These are phyloP conservation scores for Physcomitrellopsis africana DNA, from an alignment of 225 moss, liverwort and hornwort genomes.

Conservation along the genomic window DNA sequence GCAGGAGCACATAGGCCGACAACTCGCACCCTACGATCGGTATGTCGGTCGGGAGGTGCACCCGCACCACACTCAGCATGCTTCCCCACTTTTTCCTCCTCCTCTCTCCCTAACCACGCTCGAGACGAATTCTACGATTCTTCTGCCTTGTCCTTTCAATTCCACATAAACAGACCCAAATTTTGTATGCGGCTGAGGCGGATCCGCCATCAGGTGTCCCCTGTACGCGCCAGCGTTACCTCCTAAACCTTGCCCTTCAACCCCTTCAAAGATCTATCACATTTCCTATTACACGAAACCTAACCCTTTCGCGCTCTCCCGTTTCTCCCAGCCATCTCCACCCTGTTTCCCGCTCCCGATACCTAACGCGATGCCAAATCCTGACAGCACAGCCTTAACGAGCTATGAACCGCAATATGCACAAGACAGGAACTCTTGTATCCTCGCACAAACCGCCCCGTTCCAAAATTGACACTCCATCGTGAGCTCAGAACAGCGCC, in stretches of 20 bases:
- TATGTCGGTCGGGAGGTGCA: constrained; percentile 86
- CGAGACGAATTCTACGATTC: constrained; percentile 2
- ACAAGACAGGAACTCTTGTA: neutral
- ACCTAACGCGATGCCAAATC: neutral
- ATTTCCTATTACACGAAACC: neutral
- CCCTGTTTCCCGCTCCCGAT: neutral
- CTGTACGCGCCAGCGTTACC: constrained; percentile 17
- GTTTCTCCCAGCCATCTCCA: neutral
- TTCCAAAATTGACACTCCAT: neutral
- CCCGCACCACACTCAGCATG: constrained; percentile 92
- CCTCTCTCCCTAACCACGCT: constrained; percentile 36
- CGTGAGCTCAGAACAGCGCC: neutral
- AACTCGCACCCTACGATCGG: constrained; percentile 90
- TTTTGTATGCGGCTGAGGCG: constrained; percentile 19
- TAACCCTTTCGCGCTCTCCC: neutral
- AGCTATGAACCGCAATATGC: constrained; percentile 8
- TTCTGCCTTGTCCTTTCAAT: constrained; percentile 21
- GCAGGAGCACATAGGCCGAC: constrained; percentile 74
- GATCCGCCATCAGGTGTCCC: constrained; percentile 38
- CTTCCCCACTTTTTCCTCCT: constrained; percentile 60
- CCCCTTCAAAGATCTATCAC: neutral
- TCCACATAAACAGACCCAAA: neutral
- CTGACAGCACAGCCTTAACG: neutral
- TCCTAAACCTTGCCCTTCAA: neutral
- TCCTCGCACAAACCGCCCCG: constrained; percentile 18